Evolutionary conservation across 2,329 filamentous ascomycete species (phyloP).

Genomic region (Seiridium unicorne): DNA sequence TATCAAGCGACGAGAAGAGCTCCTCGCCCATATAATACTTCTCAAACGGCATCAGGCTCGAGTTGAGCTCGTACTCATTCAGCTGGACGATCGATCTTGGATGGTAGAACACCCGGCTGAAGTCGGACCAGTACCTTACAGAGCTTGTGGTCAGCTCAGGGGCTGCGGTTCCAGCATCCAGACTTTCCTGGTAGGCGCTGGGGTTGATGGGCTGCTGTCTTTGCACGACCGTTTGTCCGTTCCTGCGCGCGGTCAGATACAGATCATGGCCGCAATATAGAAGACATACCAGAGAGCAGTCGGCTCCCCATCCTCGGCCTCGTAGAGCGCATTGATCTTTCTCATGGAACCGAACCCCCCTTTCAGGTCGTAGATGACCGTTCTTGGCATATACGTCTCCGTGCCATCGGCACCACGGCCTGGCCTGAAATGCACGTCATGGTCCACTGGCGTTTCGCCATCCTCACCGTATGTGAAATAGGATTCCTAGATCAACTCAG

Average conservation of each 20-base stretch:
- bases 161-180: slow-evolving; percentile 68
- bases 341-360: slow-evolving; percentile 86
- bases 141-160: slow-evolving; percentile 64
- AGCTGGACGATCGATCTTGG: slow-evolving; percentile 84
- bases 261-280: not conserved
- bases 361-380: slow-evolving; percentile 93
- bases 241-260: slow-evolving; percentile 44
- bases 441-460: slow-evolving; percentile 68
- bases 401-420: slow-evolving; percentile 79
- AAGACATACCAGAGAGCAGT: slow-evolving; percentile 37
- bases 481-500: slow-evolving; percentile 66
- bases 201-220: slow-evolving; percentile 64
- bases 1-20: slow-evolving; percentile 70
- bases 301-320: slow-evolving; percentile 38
- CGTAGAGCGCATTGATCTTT: slow-evolving; percentile 87
- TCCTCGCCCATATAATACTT: slow-evolving; percentile 72
- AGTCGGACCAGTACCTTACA: slow-evolving; percentile 97
- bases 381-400: slow-evolving; percentile 90
- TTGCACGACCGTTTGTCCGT: slow-evolving; percentile 66
- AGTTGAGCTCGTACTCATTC: slow-evolving; percentile 82
- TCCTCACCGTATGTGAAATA: slow-evolving; percentile 86
- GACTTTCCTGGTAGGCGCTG: slow-evolving; percentile 74
- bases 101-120: slow-evolving; percentile 88
- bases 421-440: slow-evolving; percentile 85
- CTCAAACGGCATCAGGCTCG: slow-evolving; percentile 78